Conservation (phyloP, 306 rosid genomes). For the Dicorynia guianensis region DNA sequence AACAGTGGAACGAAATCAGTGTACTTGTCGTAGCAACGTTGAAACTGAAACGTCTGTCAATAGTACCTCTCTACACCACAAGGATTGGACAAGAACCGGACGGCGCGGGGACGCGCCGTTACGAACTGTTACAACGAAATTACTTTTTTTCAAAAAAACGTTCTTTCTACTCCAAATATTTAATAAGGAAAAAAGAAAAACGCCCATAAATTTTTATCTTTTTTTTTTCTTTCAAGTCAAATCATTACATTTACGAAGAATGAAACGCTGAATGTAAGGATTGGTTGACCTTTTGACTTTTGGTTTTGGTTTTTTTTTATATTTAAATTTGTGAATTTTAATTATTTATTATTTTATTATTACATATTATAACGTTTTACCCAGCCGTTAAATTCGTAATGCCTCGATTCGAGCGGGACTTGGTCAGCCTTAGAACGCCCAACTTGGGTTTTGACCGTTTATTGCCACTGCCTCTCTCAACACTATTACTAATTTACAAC, state of each 20-base stretch:
- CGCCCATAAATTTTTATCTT: neutral
- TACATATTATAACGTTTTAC: no score
- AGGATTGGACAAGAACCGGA: constrained; percentile 58
- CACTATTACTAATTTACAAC: neutral
- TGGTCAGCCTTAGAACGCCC: constrained; percentile 51
- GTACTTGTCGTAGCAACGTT: constrained; percentile 37
- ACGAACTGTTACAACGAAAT: constrained; percentile 40
- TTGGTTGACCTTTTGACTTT: no score
- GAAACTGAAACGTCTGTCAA: constrained; percentile 40
- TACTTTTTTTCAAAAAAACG: neutral
- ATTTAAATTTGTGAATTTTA: no score
- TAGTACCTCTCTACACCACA: constrained; percentile 55
- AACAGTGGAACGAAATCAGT: neutral
- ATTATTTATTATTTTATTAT: no score
- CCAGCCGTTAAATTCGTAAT: constrained; percentile 53
- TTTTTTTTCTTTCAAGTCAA: no score
- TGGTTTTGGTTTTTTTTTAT: no score
- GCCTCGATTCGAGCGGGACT: constrained; percentile 1
- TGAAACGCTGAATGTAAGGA: no score
- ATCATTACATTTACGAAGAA: no score
- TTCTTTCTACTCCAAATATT: neutral
- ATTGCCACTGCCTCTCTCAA: neutral
- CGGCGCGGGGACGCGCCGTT: constrained; percentile 73
- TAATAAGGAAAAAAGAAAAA: no score
- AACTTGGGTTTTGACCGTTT: constrained; percentile 46